These are phyloP conservation scores for Berkeleyomyces rouxiae DNA, from an alignment of 2,329 filamentous ascomycete genomes.

Conservation along the genomic window DNA sequence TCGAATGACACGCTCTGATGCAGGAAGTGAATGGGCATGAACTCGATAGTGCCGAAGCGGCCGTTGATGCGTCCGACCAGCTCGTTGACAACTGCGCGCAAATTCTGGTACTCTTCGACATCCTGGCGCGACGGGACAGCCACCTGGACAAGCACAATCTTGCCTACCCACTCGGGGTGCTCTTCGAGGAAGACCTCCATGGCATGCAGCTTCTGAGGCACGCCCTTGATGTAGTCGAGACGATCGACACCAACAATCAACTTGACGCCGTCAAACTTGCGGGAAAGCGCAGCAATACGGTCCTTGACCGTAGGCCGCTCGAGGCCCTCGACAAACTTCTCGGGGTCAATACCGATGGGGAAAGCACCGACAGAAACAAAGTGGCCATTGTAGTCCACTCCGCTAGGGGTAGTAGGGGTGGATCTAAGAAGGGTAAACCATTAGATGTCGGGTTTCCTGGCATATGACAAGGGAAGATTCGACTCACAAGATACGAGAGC, in stretches of 20 bases:
- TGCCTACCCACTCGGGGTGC: constrained; percentile 95
- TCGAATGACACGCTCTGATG: constrained; percentile 93
- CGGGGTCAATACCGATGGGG: constrained; percentile 93
- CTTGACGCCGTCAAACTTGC: constrained; percentile 91
- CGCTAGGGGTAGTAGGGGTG: constrained; percentile 72
- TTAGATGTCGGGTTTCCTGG: too few species aligned
- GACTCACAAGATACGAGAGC: constrained; percentile 72
- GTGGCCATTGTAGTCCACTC: constrained; percentile 77
- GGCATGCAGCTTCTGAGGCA: constrained; percentile 92
- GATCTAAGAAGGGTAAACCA: constrained; percentile 25
- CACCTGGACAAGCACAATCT: constrained; percentile 90
- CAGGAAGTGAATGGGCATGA: constrained; percentile 97
- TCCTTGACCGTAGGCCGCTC: constrained; percentile 74
- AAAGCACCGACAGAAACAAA: constrained; percentile 88
- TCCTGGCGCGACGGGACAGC: constrained; percentile 89
- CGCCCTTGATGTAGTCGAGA: constrained; percentile 96
- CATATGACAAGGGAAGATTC: background rate
- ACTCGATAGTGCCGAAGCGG: constrained; percentile 90
- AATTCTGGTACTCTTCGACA: constrained; percentile 94
- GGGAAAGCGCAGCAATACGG: constrained; percentile 66
- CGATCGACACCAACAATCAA: constrained; percentile 93
- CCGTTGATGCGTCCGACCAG: constrained; percentile 94
- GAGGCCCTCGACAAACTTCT: constrained; percentile 83
- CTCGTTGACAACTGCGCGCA: constrained; percentile 90
- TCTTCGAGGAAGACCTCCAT: constrained; percentile 93